These are phyloP conservation scores for barrel medic (Medicago truncatula) DNA, from an alignment of 306 rosid genomes.

Conservation along the genomic window DNA sequence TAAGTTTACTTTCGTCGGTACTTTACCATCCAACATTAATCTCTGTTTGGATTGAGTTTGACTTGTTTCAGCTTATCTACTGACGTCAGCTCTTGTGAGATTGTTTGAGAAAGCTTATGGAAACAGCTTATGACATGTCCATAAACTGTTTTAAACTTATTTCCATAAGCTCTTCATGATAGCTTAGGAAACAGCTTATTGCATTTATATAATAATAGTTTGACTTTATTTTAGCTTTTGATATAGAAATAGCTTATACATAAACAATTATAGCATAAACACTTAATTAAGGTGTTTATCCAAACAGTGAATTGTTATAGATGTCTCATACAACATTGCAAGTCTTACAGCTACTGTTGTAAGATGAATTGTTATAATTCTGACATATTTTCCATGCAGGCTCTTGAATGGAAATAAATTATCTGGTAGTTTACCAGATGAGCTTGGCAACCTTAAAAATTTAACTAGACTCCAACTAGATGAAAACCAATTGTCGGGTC, in stretches of 20 bases:
- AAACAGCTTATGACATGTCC: no score
- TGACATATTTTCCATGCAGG: constrained; percentile 46
- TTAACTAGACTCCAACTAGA: constrained; percentile 59
- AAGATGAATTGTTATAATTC: constrained; percentile 7
- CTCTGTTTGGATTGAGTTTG: no score
- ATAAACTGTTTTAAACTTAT: no score
- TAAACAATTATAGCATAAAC: not conserved
- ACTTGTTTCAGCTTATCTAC: no score
- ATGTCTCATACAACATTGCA: not conserved
- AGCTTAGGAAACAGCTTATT: no score
- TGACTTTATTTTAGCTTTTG: not conserved
- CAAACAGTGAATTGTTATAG: not conserved
- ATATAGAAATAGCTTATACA: not conserved
- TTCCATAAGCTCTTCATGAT: no score
- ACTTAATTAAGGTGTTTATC: not conserved
- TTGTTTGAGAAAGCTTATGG: no score
- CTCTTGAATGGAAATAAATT: constrained; percentile 66
- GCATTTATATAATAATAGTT: no score
- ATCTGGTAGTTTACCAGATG: constrained; percentile 63
- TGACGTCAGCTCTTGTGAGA: no score
- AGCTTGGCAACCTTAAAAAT: constrained; percentile 64
- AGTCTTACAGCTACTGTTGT: not conserved
- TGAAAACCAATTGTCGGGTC: constrained; percentile 60
- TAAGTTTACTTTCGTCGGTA: no score
- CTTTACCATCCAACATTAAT: no score